These are phyloP conservation scores for Arabidopsis suecica DNA, from an alignment of 345 rosid genomes.

Conservation along the genomic window DNA sequence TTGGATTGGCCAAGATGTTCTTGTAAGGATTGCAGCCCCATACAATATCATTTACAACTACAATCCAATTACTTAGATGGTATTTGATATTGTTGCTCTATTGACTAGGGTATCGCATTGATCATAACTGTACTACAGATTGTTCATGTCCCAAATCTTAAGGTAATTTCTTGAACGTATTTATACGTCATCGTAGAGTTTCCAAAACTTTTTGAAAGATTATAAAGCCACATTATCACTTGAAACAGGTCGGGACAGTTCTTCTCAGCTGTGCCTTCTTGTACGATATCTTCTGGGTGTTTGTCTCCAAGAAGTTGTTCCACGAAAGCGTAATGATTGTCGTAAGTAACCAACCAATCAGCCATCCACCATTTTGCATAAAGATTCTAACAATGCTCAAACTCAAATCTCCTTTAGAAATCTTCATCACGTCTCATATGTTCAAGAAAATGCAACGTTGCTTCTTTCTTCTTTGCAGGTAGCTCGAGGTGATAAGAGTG, in stretches of 20 bases:
- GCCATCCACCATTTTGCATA: background rate
- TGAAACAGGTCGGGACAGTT: constrained; percentile 91
- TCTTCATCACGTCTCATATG: constrained; percentile 14
- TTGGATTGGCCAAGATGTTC: constrained; percentile 99
- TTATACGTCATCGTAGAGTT: background rate
- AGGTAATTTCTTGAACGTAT: constrained; percentile 55
- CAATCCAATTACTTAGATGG: constrained; percentile 2
- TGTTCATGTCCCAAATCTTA: constrained; percentile 94
- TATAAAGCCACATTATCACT: constrained; percentile 28
- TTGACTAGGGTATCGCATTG: constrained; percentile 85
- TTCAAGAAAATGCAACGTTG: constrained; percentile 6
- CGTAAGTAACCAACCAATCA: constrained; percentile 57
- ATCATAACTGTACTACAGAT: constrained; percentile 95
- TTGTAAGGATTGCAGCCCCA: constrained; percentile 60
- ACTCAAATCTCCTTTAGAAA: constrained; percentile 15
- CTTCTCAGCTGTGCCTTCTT: constrained; percentile 96
- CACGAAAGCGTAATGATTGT: constrained; percentile 99
- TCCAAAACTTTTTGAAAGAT: constrained; percentile 6
- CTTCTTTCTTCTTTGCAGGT: constrained; percentile 57
- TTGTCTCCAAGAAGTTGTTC: constrained; percentile 90
- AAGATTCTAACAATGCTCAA: constrained; percentile 3
- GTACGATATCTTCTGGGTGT: constrained; percentile 99
- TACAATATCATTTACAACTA: constrained; percentile 4
- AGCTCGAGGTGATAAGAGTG: constrained; percentile 95
- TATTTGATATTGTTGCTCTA: constrained; percentile 32